phyloP scores from a whole-genome alignment of 2,329 filamentous ascomycete genomes.

The Aspergillus tamarii region DNA sequence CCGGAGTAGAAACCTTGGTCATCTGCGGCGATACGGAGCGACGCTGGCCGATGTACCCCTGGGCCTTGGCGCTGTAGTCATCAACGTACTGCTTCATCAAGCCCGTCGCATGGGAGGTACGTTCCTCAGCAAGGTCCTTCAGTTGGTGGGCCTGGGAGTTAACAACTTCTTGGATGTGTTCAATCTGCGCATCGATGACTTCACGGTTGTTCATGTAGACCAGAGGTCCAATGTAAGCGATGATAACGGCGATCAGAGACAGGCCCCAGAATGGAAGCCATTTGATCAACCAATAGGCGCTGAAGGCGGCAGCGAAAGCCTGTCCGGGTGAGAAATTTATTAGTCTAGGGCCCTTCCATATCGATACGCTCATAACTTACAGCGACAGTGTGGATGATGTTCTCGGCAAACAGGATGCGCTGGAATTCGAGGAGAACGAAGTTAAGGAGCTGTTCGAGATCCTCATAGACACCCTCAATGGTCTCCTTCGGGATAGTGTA shows the following conservation, averaged over 20 bases:
- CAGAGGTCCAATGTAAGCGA: slow-evolving; percentile 63
- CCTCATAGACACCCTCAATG: slow-evolving; percentile 63
- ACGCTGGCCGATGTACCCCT: slow-evolving; percentile 54
- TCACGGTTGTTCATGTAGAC: slow-evolving; percentile 69
- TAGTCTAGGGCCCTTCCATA: not conserved
- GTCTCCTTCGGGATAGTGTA: slow-evolving; percentile 68
- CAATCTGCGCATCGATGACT: slow-evolving; percentile 63
- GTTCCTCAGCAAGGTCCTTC: slow-evolving; percentile 62
- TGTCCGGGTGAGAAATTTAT: slow-evolving; percentile 30
- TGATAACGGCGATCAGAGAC: slow-evolving; percentile 58
- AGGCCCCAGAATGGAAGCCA: slow-evolving; percentile 68
- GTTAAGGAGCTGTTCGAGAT: slow-evolving; percentile 67
- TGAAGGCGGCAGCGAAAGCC: slow-evolving; percentile 62
- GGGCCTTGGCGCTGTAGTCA: slow-evolving; percentile 64
- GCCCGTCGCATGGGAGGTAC: slow-evolving; percentile 61
- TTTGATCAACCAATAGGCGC: slow-evolving; percentile 68
- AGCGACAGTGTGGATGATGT: slow-evolving; percentile 61
- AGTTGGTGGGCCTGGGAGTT: slow-evolving; percentile 63
- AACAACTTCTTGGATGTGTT: slow-evolving; percentile 57
- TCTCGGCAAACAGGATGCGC: slow-evolving; percentile 68
- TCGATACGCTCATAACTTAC: slow-evolving; percentile 46
- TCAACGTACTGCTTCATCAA: slow-evolving; percentile 62
- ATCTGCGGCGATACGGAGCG: slow-evolving; percentile 39
- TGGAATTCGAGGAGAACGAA: slow-evolving; percentile 72
- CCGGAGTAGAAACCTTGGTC: slow-evolving; percentile 28